A percentile compares a stretch with the other conserved stretches of the same genome.
phyloP scores from a whole-genome alignment of 257 asterid species.

The Mitragyna speciosa region DNA sequence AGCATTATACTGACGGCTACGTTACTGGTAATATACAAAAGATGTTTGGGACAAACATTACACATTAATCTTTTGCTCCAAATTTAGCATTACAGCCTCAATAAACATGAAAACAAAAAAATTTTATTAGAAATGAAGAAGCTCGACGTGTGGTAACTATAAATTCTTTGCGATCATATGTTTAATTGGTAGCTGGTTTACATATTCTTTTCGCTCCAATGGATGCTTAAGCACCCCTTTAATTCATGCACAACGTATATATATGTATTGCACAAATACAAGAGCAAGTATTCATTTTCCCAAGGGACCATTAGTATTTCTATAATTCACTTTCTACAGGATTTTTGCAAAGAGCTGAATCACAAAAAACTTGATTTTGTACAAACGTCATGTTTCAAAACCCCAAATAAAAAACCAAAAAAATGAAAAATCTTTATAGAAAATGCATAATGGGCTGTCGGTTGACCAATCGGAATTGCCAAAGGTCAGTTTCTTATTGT shows the following conservation, averaged over 20 bases:
- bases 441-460: neutral
- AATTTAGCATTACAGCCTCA: too few relatives aligned
- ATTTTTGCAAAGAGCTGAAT: too few relatives aligned
- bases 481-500: neutral
- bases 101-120: too few relatives aligned
- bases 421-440: neutral
- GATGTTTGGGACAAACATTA: too few relatives aligned
- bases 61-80: too few relatives aligned
- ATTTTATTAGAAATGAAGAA: too few relatives aligned
- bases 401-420: neutral
- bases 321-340: neutral
- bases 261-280: neutral
- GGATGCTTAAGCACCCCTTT: neutral
- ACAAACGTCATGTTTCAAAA: neutral
- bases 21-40: too few relatives aligned
- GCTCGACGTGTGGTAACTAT: neutral
- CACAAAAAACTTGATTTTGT: too few relatives aligned
- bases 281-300: too few relatives aligned
- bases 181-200: neutral
- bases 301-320: neutral
- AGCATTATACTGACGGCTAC: too few relatives aligned
- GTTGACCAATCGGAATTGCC: slow-evolving; percentile 8
- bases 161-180: neutral
- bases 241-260: neutral
- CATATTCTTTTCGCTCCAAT: neutral